These are phyloP conservation scores for Colletotrichum orchidophilum DNA, from an alignment of 2,329 filamentous ascomycete genomes.

Conservation along the genomic window DNA sequence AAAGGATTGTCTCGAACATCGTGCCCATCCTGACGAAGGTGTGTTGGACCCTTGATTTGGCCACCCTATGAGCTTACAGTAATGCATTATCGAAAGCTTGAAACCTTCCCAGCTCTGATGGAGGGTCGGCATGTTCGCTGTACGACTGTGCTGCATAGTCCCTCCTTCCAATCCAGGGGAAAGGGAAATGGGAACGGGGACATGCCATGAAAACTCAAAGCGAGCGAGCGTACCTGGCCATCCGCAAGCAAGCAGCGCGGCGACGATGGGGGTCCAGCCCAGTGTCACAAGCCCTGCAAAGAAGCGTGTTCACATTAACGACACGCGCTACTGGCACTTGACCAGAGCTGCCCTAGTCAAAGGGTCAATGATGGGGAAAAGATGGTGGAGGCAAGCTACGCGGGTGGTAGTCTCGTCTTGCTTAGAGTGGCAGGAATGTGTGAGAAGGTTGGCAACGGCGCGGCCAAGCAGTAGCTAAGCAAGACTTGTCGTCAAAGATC, in stretches of 20 bases:
- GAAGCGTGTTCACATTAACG: background rate
- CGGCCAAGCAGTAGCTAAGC: conserved; percentile 22
- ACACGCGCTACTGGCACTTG: conserved; percentile 21
- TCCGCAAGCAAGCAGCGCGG: background rate
- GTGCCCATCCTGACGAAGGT: conserved; percentile 7
- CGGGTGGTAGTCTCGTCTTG: background rate
- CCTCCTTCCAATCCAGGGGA: conserved; percentile 2
- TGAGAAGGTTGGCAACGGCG: conserved; percentile 19
- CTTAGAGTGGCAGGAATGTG: conserved; percentile 1
- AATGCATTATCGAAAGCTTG: conserved; percentile 27
- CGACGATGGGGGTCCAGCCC: background rate
- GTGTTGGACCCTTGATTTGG: conserved; percentile 27
- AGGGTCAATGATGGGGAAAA: background rate
- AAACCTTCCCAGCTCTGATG: conserved; percentile 12
- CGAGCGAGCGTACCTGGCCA: background rate
- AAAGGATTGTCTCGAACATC: conserved; percentile 16
- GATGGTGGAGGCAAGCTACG: conserved; percentile 4
- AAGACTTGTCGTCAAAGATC: conserved; percentile 34
- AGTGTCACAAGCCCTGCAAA: conserved; percentile 5
- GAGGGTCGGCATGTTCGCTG: conserved; percentile 2
- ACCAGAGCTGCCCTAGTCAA: conserved; percentile 2
- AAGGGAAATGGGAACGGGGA: background rate
- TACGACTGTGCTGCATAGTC: background rate
- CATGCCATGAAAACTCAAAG: background rate
- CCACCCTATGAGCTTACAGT: background rate